Base-by-base conservation (phyloP, 2,329 filamentous ascomycete genomes). In the Arthrobotrys sphaeroides region DNA sequence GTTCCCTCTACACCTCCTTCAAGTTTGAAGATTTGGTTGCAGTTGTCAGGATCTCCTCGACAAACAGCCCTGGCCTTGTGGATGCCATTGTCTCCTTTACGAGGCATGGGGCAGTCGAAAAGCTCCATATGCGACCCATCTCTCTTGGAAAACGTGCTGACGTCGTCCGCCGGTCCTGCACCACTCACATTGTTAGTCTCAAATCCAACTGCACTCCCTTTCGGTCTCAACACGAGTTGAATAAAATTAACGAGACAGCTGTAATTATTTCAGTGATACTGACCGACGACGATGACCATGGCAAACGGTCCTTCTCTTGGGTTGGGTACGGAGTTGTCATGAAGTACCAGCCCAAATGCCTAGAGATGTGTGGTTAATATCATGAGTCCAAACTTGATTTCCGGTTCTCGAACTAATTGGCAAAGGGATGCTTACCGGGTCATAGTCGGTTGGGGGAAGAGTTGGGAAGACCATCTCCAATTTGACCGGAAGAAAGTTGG, bases 51-150 rank as follows among this genome's bases (percentile, higher is more conserved):
- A 22, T 68, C 65, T 31, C 65, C 65, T 36, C 65, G 65, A 53
- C 65, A 68, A 60, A 68, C 40, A n/a, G 65, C 65, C 53, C 60
- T 68, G 42, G 65, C 65, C 42, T 68, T 68, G 42, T 68, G 65
- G 28, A 68, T 60, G 16, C 65, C 53, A 60, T 68, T 40, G 53
- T 68, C 65, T 10, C 53, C 65, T 40, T 51, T 40, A 60, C 65
- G 65, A 60, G 53, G 36, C 60, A 6, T 67, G 49, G 53, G 61
- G 79, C 84, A 85, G 78, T 80, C 77, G 53, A 83, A 83, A 5
- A 85, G 31, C 12, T 84, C 84, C 84, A 82, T 85, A 79, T 84
- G 82, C 2, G 83, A 85, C 10, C 84, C 84, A 68, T 85, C 83
- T 18, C 84, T 81, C 78, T 82, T 83, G 77, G 83, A 81, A 0